Evolutionary conservation across 2,329 filamentous ascomycete species (phyloP).

Genomic region (Talaromyces sp.): DNA sequence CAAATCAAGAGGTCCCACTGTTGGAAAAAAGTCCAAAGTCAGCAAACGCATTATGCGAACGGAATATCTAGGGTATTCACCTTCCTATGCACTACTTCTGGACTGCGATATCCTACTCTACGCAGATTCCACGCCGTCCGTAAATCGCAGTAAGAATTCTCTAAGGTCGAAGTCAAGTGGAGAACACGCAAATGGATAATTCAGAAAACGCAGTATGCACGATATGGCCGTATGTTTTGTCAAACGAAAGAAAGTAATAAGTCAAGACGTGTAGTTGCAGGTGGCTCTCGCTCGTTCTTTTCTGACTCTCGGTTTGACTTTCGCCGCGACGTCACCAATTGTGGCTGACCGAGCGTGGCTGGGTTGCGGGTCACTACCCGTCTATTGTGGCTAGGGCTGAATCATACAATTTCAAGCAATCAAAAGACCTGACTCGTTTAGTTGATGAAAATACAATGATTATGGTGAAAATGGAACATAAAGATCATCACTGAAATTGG

Average conservation of each 20-base stretch:
- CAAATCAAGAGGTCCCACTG: neutral
- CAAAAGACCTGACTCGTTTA: neutral
- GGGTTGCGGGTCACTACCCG: neutral
- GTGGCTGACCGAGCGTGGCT: conserved; percentile 5
- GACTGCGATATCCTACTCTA: neutral
- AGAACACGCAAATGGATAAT: neutral
- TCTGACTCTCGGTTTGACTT: neutral
- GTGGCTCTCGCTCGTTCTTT: neutral
- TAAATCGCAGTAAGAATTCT: neutral
- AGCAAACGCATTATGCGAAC: neutral
- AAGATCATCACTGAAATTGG: conserved; percentile 8
- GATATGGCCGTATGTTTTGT: neutral
- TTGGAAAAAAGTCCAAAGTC: neutral
- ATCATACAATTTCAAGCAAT: neutral
- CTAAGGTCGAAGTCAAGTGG: neutral
- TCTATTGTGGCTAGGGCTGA: neutral
- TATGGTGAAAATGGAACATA: neutral
- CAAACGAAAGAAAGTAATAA: neutral
- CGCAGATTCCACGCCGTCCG: neutral
- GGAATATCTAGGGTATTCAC: neutral
- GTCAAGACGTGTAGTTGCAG: neutral
- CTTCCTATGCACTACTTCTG: neutral
- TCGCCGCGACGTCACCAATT: conserved; percentile 6
- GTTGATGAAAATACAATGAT: neutral
- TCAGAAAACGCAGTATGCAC: neutral